These are phyloP conservation scores for Jimgerdemannia lactiflua DNA, from an alignment of 192 early-diverging fungal species.

Conservation along the genomic window DNA sequence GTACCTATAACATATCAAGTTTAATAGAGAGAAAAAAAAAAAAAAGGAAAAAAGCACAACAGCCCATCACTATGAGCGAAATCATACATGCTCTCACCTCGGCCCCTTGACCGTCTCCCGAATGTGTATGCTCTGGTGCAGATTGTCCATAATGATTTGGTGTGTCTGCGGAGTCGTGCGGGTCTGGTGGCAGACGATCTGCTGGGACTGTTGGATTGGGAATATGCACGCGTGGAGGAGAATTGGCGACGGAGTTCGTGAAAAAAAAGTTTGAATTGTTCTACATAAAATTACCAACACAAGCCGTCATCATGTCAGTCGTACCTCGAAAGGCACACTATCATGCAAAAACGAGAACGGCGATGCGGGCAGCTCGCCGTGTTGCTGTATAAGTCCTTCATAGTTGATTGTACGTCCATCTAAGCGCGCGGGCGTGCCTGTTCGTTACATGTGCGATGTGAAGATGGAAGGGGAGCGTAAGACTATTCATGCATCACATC, in stretches of 20 bases:
- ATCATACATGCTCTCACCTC: conserved; percentile 16
- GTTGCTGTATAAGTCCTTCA: conserved; percentile 55
- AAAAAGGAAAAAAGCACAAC: not conserved
- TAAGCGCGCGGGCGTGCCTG: conserved; percentile 74
- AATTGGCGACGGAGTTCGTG: no score
- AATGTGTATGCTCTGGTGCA: conserved; percentile 79
- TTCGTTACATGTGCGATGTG: not conserved
- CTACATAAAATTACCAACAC: no score
- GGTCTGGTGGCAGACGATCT: conserved; percentile 76
- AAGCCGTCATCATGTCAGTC: no score
- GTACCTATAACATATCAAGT: conserved; percentile 39
- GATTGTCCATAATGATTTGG: conserved; percentile 64
- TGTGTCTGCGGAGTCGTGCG: conserved; percentile 66
- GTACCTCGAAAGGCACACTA: conserved; percentile 59
- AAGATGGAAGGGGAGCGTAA: not conserved
- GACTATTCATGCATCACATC: no score
- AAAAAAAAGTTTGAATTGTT: no score
- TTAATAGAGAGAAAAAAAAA: no score
- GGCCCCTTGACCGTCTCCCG: conserved; percentile 82
- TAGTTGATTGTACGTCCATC: conserved; percentile 77
- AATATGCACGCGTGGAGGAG: no score
- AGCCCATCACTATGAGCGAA: not conserved
- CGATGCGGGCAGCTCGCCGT: conserved; percentile 65
- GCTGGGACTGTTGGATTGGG: conserved; percentile 18
- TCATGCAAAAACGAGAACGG: conserved; percentile 79